These are phyloP conservation scores for Ophioceras dolichostomum DNA, from an alignment of 2,329 filamentous ascomycete genomes.

Conservation along the genomic window DNA sequence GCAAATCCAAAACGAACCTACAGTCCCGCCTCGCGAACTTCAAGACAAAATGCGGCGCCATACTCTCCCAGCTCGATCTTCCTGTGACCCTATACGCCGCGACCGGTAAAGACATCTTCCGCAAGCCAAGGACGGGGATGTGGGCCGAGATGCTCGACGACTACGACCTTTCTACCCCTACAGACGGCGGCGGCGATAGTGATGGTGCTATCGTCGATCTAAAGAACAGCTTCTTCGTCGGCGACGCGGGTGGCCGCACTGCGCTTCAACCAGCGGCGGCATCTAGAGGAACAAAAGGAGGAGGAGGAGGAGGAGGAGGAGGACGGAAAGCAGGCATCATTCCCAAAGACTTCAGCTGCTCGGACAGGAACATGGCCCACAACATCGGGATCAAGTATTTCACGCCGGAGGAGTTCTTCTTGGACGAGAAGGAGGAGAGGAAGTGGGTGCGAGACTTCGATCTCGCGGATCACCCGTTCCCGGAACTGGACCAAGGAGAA, in stretches of 20 bases:
- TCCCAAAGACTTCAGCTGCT: slow-evolving; percentile 51
- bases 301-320: slow-evolving; percentile 44
- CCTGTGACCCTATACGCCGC: slow-evolving; percentile 78
- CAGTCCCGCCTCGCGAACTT: slow-evolving; percentile 64
- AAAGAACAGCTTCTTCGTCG: slow-evolving; percentile 68
- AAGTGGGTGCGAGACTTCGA: slow-evolving; percentile 63
- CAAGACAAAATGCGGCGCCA: slow-evolving; percentile 63
- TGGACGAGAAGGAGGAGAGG: slow-evolving; percentile 46
- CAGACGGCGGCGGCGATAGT: not conserved
- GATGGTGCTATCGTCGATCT: slow-evolving; percentile 49
- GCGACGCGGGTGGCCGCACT: slow-evolving; percentile 61
- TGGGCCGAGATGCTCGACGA: slow-evolving; percentile 57
- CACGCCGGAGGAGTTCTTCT: slow-evolving; percentile 89
- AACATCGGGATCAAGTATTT: slow-evolving; percentile 72
- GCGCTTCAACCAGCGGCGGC: not conserved
- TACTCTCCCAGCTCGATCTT: slow-evolving; percentile 61
- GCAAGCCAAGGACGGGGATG: slow-evolving; percentile 84
- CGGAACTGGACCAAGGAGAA: slow-evolving; percentile 12
- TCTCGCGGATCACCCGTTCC: slow-evolving; percentile 41
- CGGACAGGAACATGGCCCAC: slow-evolving; percentile 67
- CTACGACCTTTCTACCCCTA: slow-evolving; percentile 36
- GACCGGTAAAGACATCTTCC: slow-evolving; percentile 66
- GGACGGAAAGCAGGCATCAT: slow-evolving; percentile 5
- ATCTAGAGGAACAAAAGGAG: no score
- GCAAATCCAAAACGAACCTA: slow-evolving; percentile 45